Conservation (phyloP, 352 stramenopile genomes). For the Phytophthora boehmeriae region DNA sequence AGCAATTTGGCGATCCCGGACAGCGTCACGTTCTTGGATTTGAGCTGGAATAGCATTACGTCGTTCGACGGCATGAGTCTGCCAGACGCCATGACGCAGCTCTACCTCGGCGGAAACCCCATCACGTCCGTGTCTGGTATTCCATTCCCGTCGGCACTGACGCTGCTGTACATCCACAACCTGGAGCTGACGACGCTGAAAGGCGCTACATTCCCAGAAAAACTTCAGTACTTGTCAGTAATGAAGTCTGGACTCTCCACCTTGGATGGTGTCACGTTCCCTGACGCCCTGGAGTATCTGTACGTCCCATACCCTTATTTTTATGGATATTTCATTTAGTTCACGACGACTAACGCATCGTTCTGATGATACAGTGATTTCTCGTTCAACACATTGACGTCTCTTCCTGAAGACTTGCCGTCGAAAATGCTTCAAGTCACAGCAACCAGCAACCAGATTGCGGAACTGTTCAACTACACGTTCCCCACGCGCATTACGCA, state of each 20-base stretch:
- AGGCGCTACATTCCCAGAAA: constrained; percentile 48
- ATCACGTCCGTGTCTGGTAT: constrained; percentile 63
- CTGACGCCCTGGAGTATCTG: constrained; percentile 54
- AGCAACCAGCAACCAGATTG: constrained; percentile 48
- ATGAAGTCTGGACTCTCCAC: constrained; percentile 48
- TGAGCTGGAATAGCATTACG: constrained; percentile 72
- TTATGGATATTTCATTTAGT: background rate
- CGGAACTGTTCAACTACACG: constrained; percentile 51
- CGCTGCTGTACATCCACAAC: constrained; percentile 76
- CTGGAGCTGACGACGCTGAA: constrained; percentile 50
- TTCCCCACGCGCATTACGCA: constrained; percentile 53
- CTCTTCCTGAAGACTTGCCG: constrained; percentile 37
- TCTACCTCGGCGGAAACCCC: constrained; percentile 71
- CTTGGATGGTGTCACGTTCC: constrained; percentile 49
- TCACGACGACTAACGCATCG: background rate
- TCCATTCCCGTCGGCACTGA: constrained; percentile 53
- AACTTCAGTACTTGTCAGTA: constrained; percentile 51
- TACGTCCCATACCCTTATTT: constrained; percentile 25
- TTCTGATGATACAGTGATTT: constrained; percentile 40
- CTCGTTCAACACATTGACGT: constrained; percentile 49
- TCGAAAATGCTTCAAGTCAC: constrained; percentile 43
- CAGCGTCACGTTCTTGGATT: constrained; percentile 47
- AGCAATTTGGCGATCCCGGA: constrained; percentile 45
- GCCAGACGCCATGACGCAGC: constrained; percentile 47
- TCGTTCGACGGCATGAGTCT: constrained; percentile 70